Percentiles rank a stretch among this genome's conserved stretches.
These are phyloP conservation scores for Eucalyptus polyanthemos DNA, from an alignment of 345 rosid genomes.

Conservation along the genomic window DNA sequence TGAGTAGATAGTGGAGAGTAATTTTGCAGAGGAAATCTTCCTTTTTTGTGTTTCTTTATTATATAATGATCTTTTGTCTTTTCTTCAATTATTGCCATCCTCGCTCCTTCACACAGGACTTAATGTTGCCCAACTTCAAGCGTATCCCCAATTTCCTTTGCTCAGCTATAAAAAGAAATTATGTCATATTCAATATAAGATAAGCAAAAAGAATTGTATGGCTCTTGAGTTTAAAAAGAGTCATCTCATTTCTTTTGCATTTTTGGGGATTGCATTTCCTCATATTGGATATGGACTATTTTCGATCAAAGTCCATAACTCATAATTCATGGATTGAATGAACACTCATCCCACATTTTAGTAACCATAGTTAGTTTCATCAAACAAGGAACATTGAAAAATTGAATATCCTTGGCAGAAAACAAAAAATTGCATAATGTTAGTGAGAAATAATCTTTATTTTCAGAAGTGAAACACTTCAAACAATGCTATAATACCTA, in stretches of 20 bases:
- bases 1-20: no score
- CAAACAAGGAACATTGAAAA: background rate
- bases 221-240: background rate
- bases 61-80: no score
- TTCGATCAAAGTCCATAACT: background rate
- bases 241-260: background rate
- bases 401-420: background rate
- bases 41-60: no score
- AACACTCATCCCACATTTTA: background rate
- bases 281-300: background rate
- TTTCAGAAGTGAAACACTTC: background rate
- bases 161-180: no score
- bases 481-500: background rate
- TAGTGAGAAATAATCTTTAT: background rate
- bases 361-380: background rate
- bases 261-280: background rate
- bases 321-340: background rate
- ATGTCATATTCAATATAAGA: rapidly evolving
- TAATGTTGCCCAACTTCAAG: background rate
- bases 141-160: background rate
- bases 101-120: no score
- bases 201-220: background rate
- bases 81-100: no score
- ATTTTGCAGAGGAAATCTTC: no score
- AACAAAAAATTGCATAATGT: background rate